Percentiles rank a stretch among this genome's conserved stretches.
phyloP scores from a whole-genome alignment of 1,139 yeast species.

The Pichia terricola region DNA sequence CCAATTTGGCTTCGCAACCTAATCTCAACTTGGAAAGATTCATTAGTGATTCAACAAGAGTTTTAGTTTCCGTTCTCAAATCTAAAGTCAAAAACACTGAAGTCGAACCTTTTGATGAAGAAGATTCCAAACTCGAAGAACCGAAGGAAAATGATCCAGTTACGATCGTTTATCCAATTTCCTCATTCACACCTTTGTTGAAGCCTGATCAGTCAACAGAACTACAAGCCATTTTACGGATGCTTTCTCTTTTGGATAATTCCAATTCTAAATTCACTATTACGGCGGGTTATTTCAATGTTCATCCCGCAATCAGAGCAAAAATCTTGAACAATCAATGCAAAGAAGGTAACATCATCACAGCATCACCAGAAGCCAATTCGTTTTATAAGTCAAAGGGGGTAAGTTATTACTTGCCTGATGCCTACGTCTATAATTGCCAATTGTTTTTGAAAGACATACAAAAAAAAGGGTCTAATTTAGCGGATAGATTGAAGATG shows the following conservation, averaged over 20 bases:
- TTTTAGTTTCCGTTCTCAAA: constrained; percentile 49
- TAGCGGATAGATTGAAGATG: constrained; percentile 42
- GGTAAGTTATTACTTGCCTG: constrained; percentile 72
- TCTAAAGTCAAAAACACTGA: constrained; percentile 10
- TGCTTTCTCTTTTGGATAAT: constrained; percentile 50
- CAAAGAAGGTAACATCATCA: constrained; percentile 54
- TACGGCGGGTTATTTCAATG: constrained; percentile 95
- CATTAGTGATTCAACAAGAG: constrained; percentile 45
- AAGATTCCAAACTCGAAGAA: constrained; percentile 33
- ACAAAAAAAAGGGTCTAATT: constrained; percentile 25
- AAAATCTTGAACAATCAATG: constrained; percentile 53
- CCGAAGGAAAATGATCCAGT: constrained; percentile 27
- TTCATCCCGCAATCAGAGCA: constrained; percentile 66
- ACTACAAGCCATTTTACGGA: constrained; percentile 54
- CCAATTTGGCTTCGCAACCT: constrained; percentile 71
- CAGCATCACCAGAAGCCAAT: constrained; percentile 90
- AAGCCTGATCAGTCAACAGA: constrained; percentile 67
- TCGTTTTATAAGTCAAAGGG: constrained; percentile 87
- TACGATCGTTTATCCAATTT: constrained; percentile 83
- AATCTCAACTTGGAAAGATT: constrained; percentile 48
- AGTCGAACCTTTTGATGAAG: constrained; percentile 18
- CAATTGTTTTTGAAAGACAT: constrained; percentile 50
- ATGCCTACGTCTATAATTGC: constrained; percentile 75
- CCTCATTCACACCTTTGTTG: constrained; percentile 81
- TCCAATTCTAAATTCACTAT: constrained; percentile 66